Base-by-base conservation (phyloP, 208 protist genomes). In the Porcisia deanei region DNA sequence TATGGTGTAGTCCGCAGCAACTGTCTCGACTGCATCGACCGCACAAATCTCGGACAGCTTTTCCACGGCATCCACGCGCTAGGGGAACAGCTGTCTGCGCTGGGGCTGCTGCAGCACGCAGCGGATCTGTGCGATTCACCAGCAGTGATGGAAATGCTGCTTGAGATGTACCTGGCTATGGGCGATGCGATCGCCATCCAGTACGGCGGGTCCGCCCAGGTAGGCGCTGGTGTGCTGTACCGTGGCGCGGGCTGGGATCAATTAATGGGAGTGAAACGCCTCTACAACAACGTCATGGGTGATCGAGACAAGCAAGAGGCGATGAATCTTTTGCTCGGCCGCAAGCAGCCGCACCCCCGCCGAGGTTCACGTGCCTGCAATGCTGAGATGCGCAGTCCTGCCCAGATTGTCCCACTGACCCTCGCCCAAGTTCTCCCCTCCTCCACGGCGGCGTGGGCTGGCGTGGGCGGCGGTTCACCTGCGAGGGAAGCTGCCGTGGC, bases 21-120 rank as follows among this genome's bases (percentile, higher is more conserved):
- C 82, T 99, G 99, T 83, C 91, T 99, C 45, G 99, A 99, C 80
- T 99, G 97, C 65, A 89, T 99, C 16, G 99, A 99, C 82, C 90
- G 99, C 45, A 99, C 98, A 0, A 99, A 99, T 88, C 85, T 98
- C 6, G 96, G 89, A 7, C 95, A 99, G 81, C 98, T 98, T 77
- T 93, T 98, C 66, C 90, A 99, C 70, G 96, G 97, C 70, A 71
- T 94, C 30, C 85, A 94, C 67, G 88, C 84, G 16, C 80, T 97
- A 5, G 86, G 88, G 1, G 73, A 90, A 58, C 94, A 97, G 81
- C 82, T 96, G 39, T 58, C 70, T 2, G 78, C 79, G 22, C 65
- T 97, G 20, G 73, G 81, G 4, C 60, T 94, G 53, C 64, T 95
- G 18, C 69, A 76, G 63, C 71, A 79, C 34, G 80, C 78, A 16